Percentiles rank a stretch among this genome's conserved stretches.
These are phyloP conservation scores for Phialophora chinensis DNA, from an alignment of 2,329 filamentous ascomycete species.

Conservation along the genomic window DNA sequence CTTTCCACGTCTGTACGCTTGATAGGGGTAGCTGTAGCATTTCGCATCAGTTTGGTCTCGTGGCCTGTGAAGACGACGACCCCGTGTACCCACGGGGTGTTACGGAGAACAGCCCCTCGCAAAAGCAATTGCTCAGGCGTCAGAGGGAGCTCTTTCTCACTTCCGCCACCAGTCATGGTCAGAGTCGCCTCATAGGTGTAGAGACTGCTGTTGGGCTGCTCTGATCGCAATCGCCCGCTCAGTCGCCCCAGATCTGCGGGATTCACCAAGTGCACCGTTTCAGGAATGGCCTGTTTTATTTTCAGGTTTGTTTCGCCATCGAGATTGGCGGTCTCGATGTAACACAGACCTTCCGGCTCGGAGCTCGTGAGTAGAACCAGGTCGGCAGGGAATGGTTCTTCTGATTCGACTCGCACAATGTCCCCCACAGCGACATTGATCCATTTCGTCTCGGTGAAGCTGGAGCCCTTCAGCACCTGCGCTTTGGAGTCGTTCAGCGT, in stretches of 20 bases:
- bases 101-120: slow-evolving; percentile 89
- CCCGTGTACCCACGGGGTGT: slow-evolving; percentile 96
- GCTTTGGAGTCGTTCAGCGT: slow-evolving; percentile 87
- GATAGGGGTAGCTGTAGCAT: slow-evolving; percentile 95
- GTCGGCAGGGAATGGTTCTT: slow-evolving; percentile 93
- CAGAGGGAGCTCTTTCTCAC: slow-evolving; percentile 88
- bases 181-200: slow-evolving; percentile 98
- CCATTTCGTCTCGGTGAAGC: slow-evolving; percentile 88
- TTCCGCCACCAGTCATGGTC: slow-evolving; percentile 86
- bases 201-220: slow-evolving; percentile 96
- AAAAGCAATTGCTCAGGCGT: slow-evolving; percentile 92
- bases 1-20: slow-evolving; percentile 96
- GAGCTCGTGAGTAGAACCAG: slow-evolving; percentile 90
- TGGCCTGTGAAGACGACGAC: slow-evolving; percentile 97
- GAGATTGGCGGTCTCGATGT: slow-evolving; percentile 97
- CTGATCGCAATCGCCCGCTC: slow-evolving; percentile 84
- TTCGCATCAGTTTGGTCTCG: slow-evolving; percentile 98
- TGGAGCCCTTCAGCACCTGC: slow-evolving; percentile 79
- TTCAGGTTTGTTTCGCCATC: slow-evolving; percentile 98
- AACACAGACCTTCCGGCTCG: slow-evolving; percentile 95
- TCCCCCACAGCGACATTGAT: slow-evolving; percentile 92
- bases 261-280: slow-evolving; percentile 87
- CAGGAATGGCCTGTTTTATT: slow-evolving; percentile 95
- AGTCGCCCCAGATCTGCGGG: slow-evolving; percentile 83
- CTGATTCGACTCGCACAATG: slow-evolving; percentile 89